phyloP scores from a whole-genome alignment of 208 protist species.

The Trypanosoma boissoni region DNA sequence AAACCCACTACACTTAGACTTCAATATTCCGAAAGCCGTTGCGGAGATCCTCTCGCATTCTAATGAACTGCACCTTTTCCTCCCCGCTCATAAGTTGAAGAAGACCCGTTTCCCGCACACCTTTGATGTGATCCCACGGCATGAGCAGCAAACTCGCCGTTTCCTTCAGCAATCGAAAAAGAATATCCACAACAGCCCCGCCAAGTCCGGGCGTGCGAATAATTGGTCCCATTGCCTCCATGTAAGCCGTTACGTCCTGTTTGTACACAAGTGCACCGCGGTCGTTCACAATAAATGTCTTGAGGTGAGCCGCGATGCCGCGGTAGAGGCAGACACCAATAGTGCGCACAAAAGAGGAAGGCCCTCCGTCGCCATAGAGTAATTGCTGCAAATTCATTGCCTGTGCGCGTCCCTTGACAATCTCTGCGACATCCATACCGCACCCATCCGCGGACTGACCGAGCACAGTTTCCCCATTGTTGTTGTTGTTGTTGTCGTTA shows the following conservation, averaged over 20 bases:
- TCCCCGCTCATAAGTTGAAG: constrained; percentile 71
- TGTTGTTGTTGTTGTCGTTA: no score
- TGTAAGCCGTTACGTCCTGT: constrained; percentile 87
- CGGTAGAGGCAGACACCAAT: constrained; percentile 84
- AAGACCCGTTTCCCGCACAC: constrained; percentile 70
- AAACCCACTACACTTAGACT: constrained; percentile 22
- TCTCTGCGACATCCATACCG: constrained; percentile 17
- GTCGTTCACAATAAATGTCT: constrained; percentile 64
- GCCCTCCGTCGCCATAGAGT: constrained; percentile 77
- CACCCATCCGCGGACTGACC: neutral
- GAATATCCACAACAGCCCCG: constrained; percentile 74
- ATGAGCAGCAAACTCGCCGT: constrained; percentile 81
- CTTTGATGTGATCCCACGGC: constrained; percentile 82
- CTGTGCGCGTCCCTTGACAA: constrained; percentile 55
- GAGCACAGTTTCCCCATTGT: neutral
- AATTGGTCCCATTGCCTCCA: constrained; percentile 75
- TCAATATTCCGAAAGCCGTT: constrained; percentile 55
- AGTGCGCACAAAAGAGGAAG: constrained; percentile 80
- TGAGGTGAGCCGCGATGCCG: constrained; percentile 73
- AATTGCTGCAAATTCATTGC: constrained; percentile 84
- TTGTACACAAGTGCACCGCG: constrained; percentile 83
- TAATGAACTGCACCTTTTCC: constrained; percentile 75
- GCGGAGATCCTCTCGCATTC: constrained; percentile 74
- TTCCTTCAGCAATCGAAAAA: constrained; percentile 82
- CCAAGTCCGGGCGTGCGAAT: constrained; percentile 67